Evolutionary conservation across 768 basidiomycete genomes (phyloP), one percentile per base, ranked within the genome.

Genomic region (Amanita exitialis): DNA sequence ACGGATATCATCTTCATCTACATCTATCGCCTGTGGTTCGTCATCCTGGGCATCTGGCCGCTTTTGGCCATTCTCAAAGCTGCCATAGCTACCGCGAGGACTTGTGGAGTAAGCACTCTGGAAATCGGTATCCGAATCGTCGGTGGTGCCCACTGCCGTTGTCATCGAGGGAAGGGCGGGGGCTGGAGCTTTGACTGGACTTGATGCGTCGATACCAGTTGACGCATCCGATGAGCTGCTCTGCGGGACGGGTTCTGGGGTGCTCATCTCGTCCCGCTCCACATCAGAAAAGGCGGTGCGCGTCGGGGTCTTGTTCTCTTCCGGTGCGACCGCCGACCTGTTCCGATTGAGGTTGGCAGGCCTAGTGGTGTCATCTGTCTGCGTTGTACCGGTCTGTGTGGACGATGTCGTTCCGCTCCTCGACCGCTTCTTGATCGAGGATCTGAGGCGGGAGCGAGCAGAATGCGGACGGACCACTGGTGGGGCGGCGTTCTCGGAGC

Each of bases 41-140:
- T 62, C 57, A 28, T 53, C 58, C 21, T 57, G 52, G 49, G 59
- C 59, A 39, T 66, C 61, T 45, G 62, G 56, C 42, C 66, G 63
- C 48, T 61, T 57, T 30, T 62, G 54, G 21, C 60, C 58, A 38
- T 58, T 58, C 13, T 73, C 70, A 32, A 74, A 72, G 59, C 76
- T 78, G 37, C 73, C 76, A 56, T 79, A 81, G 60, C 83, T 86
- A 41, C 69, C 77, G 1, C 84, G 77, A 10, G 86, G 85, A 59
- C 85, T 87, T 3, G 78, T 67, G 4, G 86, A 89, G 64, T 86
- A 89, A 30, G 89, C 89, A 56, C 88, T 90, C 66, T 90, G 87
- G 64, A 90, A 91, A 59, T 91, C 89, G 23, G 83, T 84, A 58
- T 89, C 86, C 18, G 86, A 87, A 57, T 87, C 86, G 53, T 88